Conservation (phyloP, 2,329 filamentous ascomycete genomes). For the Fusarium pseudonygamai region DNA sequence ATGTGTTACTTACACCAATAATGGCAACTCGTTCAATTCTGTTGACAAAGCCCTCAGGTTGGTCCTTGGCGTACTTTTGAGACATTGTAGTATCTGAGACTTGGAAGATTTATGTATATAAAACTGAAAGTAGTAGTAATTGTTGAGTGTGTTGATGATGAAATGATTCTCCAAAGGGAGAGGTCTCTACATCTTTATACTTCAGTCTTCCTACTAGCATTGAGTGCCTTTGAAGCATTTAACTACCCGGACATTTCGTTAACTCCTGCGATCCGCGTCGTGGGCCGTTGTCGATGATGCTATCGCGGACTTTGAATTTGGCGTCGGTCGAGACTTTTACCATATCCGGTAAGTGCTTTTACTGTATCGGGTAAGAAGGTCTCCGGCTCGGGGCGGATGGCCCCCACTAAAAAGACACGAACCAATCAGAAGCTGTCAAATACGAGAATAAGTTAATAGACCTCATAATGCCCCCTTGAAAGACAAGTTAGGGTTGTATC, state of each 20-base stretch:
- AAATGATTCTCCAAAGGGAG: not conserved
- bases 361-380: conserved; percentile 9
- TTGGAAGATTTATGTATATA: not conserved
- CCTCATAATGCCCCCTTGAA: not conserved
- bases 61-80: conserved; percentile 46
- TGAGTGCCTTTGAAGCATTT: rapidly evolving
- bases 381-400: not conserved
- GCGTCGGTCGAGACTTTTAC: conserved; percentile 6
- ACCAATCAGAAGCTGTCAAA: conserved; percentile 12
- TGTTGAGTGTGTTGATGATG: not conserved
- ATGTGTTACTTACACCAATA: conserved; percentile 54
- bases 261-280: not conserved
- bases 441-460: conserved; percentile 21
- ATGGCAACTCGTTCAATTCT: conserved; percentile 56
- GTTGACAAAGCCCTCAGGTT: conserved; percentile 52
- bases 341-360: conserved; percentile 14
- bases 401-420: rapidly evolving
- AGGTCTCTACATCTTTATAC: not conserved
- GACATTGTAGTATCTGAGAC: conserved; percentile 24
- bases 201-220: rapidly evolving
- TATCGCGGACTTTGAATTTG: conserved; percentile 4
- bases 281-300: conserved; percentile 2
- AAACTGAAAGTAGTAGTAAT: not conserved
- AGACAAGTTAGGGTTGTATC: not conserved
- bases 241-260: not conserved